These are phyloP conservation scores for Grosmannia clavigera DNA, from an alignment of 2,329 filamentous ascomycete genomes.

Conservation along the genomic window DNA sequence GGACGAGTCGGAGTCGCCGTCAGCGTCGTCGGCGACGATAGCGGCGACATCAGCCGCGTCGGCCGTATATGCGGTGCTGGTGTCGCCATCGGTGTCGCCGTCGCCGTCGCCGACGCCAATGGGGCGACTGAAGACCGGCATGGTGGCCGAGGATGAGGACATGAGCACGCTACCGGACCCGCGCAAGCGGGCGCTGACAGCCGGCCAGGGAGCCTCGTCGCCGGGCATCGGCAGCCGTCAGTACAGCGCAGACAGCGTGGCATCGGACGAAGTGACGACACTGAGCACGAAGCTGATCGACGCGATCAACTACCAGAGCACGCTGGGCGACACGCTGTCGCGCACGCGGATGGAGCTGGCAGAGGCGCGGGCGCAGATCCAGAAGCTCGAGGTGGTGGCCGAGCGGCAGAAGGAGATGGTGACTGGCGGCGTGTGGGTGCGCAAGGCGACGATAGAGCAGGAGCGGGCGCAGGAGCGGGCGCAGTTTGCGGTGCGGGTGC, in stretches of 20 bases:
- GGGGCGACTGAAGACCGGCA: conserved; percentile 17
- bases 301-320: conserved; percentile 92
- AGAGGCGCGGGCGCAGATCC: conserved; percentile 52
- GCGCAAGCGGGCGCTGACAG: neutral
- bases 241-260: conserved; percentile 18
- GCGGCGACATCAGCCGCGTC: neutral
- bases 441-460: conserved; percentile 59
- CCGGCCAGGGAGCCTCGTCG: too few relatives aligned
- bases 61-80: neutral
- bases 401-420: conserved; percentile 62
- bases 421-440: conserved; percentile 61
- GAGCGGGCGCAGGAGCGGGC: conserved; percentile 56
- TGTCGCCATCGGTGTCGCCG: neutral
- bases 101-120: neutral
- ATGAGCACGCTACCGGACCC: conserved; percentile 51
- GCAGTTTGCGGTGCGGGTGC: conserved; percentile 42
- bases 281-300: conserved; percentile 94
- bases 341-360: conserved; percentile 76
- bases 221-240: neutral
- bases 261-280: conserved; percentile 66
- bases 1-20: neutral
- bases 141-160: conserved; percentile 34
- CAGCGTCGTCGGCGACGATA: too few relatives aligned
- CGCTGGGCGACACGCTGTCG: conserved; percentile 76
- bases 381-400: conserved; percentile 51